Conservation (phyloP, 2,329 filamentous ascomycete genomes). For the Aspergillus aculeatinus region DNA sequence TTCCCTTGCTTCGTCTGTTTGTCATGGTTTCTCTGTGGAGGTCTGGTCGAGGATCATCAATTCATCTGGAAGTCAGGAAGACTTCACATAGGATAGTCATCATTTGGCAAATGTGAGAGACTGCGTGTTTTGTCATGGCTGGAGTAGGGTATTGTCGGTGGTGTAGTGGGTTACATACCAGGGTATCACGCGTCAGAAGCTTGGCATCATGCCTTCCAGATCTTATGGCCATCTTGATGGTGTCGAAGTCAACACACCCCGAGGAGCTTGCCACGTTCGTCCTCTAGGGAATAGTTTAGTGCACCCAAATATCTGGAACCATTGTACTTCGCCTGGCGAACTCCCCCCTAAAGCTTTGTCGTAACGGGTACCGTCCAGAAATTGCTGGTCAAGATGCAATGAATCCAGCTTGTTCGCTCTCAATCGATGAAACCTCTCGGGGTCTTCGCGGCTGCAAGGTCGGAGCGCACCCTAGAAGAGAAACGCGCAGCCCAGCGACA, state of each 20-base stretch:
- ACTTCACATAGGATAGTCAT: not conserved
- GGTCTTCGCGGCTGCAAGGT: too few species aligned
- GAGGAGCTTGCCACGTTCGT: not conserved
- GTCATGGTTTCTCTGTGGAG: not conserved
- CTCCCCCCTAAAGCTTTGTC: not conserved
- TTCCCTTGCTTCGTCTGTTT: not conserved
- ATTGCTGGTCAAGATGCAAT: conserved; percentile 5
- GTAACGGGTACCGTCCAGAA: not conserved
- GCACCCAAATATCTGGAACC: not conserved
- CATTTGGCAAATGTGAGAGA: too few species aligned
- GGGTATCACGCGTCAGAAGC: not conserved
- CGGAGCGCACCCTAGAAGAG: too few species aligned
- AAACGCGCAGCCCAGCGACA: too few species aligned
- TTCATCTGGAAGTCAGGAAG: not conserved
- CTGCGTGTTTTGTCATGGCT: too few species aligned
- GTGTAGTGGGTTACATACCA: too few species aligned
- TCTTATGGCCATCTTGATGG: not conserved
- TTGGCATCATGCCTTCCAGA: not conserved
- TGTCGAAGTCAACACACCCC: conserved; percentile 6
- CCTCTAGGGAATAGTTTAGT: not conserved
- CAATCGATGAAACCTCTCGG: not conserved
- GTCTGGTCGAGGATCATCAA: not conserved
- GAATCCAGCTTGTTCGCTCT: not conserved
- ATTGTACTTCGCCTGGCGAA: not conserved
- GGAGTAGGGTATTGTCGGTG: too few species aligned